Evolutionary conservation across 177 flowering plant species (phyloP).

Genomic region (Telopea speciosissima): DNA sequence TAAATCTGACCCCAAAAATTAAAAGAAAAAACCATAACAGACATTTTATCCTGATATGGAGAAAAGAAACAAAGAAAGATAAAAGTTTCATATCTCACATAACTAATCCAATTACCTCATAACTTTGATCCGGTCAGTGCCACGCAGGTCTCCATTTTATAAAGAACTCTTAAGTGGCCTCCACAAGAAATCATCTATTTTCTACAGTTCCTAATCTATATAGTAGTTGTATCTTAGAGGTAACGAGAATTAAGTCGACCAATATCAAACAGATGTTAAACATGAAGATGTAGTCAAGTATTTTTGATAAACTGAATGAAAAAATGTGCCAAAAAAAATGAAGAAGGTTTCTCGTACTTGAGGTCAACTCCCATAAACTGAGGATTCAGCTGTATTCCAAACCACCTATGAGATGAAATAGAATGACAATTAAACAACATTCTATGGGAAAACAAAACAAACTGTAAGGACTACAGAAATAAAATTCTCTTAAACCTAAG

Average conservation of each 20-base stretch:
- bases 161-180: too few relatives aligned
- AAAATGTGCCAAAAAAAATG: conserved; percentile 7
- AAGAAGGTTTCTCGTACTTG: conserved; percentile 53
- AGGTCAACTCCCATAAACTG: conserved; percentile 79
- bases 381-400: conserved; percentile 97
- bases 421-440: conserved; percentile 8
- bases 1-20: too few relatives aligned
- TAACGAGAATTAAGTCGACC: background rate
- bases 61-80: too few relatives aligned
- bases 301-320: background rate
- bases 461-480: background rate
- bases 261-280: background rate
- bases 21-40: too few relatives aligned
- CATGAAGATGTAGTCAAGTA: background rate
- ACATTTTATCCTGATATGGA: too few relatives aligned
- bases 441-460: background rate
- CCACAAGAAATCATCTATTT: too few relatives aligned
- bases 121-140: too few relatives aligned
- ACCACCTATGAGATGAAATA: conserved; percentile 66
- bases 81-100: too few relatives aligned
- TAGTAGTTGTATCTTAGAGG: background rate
- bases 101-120: too few relatives aligned
- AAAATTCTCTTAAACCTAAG: background rate
- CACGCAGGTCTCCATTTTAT: too few relatives aligned
- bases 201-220: too few relatives aligned